Base-by-base conservation (phyloP, 495 filamentous ascomycete species). In the Podospora tetraspora region DNA sequence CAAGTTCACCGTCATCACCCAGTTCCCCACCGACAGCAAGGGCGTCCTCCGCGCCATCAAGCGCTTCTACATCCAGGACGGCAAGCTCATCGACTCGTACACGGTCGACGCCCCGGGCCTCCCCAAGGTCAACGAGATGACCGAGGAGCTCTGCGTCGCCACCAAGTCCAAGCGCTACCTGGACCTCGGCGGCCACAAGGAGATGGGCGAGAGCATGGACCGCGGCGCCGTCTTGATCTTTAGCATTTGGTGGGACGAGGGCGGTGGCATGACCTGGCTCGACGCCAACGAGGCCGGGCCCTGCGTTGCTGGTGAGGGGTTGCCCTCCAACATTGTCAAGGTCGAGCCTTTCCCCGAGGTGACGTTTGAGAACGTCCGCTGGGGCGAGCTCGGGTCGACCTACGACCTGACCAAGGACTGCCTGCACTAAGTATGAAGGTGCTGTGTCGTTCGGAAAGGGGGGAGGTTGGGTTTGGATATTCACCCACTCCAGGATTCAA, bases 191-290 rank as follows among this genome's bases (percentile, higher is more conserved):
- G 90, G 83, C 13, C 70, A 87, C 69, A 68, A 69, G 16, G 78
- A 69, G 2, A 89, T 93, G 84, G 83, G 89, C 37, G 81, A 84
- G 13, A 84, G 83, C 11, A 75, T 91, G 10, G 75, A 66, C 1
- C 76, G 86, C 0, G 88, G 89, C 5, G 90, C 91, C 88, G 86
- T 89, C 0, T 72, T 90, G 11, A 81, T 83, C 81, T 89, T 69
- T 8, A 84, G 80, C 69, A 84, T 91, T 68, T 91, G 89, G 89
- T 85, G 84, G 75, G 88, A 87, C 67, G 76, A 80, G n/a, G 78
- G 81, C 52, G 78, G 76, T 0, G 82, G 79, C 75, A 91, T 90
- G 89, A 79, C 80, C 29, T 91, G 88, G 88, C 78, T 91, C 9
- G 90, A 91, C 71, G 74, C 77, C 52, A 81, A 77, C 6, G 78